Conservation (phyloP, 805 yeast genomes). For the Kluyveromyces siamensis region DNA sequence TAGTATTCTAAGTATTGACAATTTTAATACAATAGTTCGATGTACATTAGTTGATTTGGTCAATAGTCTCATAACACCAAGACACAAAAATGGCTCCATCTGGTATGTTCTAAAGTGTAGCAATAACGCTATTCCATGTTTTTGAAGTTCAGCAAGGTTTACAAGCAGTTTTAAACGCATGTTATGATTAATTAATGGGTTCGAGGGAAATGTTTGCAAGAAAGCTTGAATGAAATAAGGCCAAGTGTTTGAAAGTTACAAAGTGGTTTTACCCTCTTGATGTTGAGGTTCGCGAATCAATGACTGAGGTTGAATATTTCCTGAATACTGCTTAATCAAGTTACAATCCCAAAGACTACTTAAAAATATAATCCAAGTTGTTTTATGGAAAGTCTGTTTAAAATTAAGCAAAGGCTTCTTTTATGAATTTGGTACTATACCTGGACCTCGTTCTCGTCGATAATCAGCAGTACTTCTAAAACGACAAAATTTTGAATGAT, state of each 20-base stretch:
- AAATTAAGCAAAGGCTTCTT: no score
- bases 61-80: no score
- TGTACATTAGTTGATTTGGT: no score
- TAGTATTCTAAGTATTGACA: no score
- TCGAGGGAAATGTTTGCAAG: neutral
- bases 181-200: neutral
- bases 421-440: no score
- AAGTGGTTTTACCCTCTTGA: no score
- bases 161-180: neutral
- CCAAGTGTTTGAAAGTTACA: neutral
- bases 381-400: neutral
- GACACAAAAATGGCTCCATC: conserved; percentile 38
- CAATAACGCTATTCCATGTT: neutral
- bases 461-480: neutral
- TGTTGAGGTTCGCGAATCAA: no score
- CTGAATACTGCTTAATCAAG: no score
- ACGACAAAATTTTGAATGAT: neutral
- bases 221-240: neutral
- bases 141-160: neutral
- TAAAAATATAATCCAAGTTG: neutral
- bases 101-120: conserved; percentile 26
- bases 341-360: no score
- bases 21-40: no score
- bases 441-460: neutral
- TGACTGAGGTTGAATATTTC: no score